phyloP scores from a whole-genome alignment of 2,329 filamentous ascomycete genomes.

The Tolypocladium capitatum region DNA sequence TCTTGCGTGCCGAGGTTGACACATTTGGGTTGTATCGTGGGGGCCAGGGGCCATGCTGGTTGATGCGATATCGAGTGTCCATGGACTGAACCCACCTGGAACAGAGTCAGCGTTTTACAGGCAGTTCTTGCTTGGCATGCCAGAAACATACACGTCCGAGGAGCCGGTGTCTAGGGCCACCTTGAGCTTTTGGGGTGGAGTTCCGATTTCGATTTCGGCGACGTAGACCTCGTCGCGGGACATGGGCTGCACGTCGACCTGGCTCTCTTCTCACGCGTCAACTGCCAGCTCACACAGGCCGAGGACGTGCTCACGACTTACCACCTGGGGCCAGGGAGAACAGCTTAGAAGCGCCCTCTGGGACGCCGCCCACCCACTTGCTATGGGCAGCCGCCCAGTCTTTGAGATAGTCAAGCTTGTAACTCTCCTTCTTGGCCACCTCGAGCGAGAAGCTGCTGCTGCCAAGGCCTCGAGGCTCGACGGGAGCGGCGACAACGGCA shows the following conservation, averaged over 20 bases:
- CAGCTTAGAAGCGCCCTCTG: conserved; percentile 7
- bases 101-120: background rate
- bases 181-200: conserved; percentile 31
- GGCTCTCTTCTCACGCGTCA: conserved; percentile 12
- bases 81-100: conserved; percentile 41
- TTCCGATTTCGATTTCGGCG: conserved; percentile 31
- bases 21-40: conserved; percentile 29
- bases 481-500: background rate
- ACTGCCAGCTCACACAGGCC: background rate
- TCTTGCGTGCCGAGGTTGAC: conserved; percentile 27
- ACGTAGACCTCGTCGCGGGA: conserved; percentile 29
- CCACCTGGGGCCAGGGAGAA: conserved; percentile 18
- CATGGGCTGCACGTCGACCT: conserved; percentile 21
- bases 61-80: conserved; percentile 26
- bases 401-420: conserved; percentile 17
- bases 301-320: conserved; percentile 4
- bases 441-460: conserved; percentile 14
- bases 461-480: background rate
- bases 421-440: conserved; percentile 9
- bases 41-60: conserved; percentile 21
- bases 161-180: conserved; percentile 42
- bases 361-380: conserved; percentile 19
- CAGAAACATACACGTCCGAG: conserved; percentile 45
- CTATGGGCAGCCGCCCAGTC: conserved; percentile 19
- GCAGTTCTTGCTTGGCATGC: too few relatives aligned